Evolutionary conservation across 2,329 filamentous ascomycete genomes (phyloP).

Genomic region (Aspergillus floridensis): DNA sequence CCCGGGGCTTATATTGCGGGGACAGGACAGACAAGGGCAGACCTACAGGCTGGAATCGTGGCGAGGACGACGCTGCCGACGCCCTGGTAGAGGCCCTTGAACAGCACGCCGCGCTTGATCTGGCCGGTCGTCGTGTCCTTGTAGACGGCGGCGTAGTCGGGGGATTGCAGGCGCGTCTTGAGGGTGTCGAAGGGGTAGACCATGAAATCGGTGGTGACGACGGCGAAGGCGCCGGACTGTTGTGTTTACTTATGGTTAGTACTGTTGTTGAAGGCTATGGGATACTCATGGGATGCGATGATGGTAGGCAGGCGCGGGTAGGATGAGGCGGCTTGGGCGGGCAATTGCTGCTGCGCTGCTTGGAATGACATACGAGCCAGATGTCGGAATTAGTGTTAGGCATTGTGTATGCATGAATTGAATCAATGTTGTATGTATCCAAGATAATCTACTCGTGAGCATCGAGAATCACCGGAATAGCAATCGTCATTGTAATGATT

Average conservation of each 20-base stretch:
- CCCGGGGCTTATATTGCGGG: too few species aligned
- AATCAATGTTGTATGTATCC: background rate
- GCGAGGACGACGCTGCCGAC: constrained; percentile 80
- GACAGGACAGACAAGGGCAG: too few species aligned
- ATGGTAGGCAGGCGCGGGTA: background rate
- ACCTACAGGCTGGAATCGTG: constrained; percentile 76
- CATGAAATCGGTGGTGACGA: constrained; percentile 79
- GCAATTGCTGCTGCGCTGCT: too few species aligned
- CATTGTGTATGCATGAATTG: background rate
- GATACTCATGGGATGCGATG: background rate
- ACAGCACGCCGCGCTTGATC: constrained; percentile 55
- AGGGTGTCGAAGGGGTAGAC: constrained; percentile 87
- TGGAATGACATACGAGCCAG: constrained; percentile 46
- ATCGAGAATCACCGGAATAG: background rate
- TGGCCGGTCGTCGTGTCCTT: constrained; percentile 56
- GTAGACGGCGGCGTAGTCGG: constrained; percentile 68
- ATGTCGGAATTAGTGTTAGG: constrained; percentile 54
- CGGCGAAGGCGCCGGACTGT: constrained; percentile 79
- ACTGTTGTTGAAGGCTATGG: too few species aligned
- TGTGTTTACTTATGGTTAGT: background rate
- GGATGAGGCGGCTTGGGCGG: background rate
- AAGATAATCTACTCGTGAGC: too few species aligned
- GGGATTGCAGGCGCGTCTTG: constrained; percentile 81
- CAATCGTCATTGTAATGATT: background rate
- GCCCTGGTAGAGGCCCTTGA: constrained; percentile 80